Evolutionary conservation across 1,284 basidiomycete genomes (phyloP).

Genomic region (Apiotrichum veenhuisii): DNA sequence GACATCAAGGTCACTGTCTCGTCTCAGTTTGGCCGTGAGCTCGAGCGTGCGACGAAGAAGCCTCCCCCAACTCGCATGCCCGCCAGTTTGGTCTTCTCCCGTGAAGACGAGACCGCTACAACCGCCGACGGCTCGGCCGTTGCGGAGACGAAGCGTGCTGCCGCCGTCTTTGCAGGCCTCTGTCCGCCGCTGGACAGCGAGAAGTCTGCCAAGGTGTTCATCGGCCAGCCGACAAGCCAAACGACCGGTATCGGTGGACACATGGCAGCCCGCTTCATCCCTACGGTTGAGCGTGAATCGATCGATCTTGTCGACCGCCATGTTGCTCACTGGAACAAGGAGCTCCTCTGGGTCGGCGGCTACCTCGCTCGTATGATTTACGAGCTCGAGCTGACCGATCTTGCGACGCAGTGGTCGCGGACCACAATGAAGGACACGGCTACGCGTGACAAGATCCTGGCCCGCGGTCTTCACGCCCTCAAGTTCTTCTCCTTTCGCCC

Average conservation of each 20-base stretch:
- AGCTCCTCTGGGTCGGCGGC: conserved; percentile 78
- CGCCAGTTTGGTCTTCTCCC: conserved; percentile 85
- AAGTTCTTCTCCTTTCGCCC: conserved; percentile 83
- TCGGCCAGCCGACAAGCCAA: conserved; percentile 62
- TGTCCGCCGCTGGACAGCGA: conserved; percentile 72
- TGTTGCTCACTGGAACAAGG: conserved; percentile 62
- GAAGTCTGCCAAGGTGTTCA: conserved; percentile 37
- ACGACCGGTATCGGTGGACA: conserved; percentile 92
- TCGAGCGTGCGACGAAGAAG: conserved; percentile 93
- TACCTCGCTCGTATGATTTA: conserved; percentile 74
- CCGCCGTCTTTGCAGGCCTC: conserved; percentile 80
- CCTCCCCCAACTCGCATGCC: conserved; percentile 74
- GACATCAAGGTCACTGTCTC: conserved; percentile 71
- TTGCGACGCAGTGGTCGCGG: conserved; percentile 47
- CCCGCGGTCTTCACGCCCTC: conserved; percentile 73
- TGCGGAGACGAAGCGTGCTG: conserved; percentile 59
- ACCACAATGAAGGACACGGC: conserved; percentile 50
- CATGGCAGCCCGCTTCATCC: conserved; percentile 87
- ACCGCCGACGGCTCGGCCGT: conserved; percentile 57
- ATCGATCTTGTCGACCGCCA: conserved; percentile 72
- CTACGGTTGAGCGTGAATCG: conserved; percentile 93
- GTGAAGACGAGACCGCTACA: conserved; percentile 72
- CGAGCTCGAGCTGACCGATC: conserved; percentile 67
- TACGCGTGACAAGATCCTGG: conserved; percentile 58
- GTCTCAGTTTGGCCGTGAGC: conserved; percentile 68